Percentiles rank a stretch among this genome's conserved stretches.
Evolutionary conservation across 495 filamentous ascomycete genomes (phyloP).

Genomic region (Neurospora sp.): DNA sequence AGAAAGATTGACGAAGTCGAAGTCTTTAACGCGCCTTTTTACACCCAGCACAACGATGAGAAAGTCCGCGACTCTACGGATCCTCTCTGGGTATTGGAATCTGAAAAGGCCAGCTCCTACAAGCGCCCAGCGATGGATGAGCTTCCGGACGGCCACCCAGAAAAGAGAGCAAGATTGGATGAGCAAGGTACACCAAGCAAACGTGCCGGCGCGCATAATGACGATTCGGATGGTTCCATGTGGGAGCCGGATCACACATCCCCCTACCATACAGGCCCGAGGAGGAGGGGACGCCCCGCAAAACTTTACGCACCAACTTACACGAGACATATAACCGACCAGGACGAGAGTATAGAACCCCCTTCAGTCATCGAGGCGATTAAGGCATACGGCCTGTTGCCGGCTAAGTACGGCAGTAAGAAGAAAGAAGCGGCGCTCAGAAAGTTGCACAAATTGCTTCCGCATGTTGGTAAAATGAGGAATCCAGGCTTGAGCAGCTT

Average conservation of each 20-base stretch:
- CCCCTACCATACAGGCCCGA: neutral
- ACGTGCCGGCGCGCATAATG: neutral
- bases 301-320: neutral
- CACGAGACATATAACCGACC: neutral
- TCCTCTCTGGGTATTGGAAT: slow-evolving; percentile 10
- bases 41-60: slow-evolving; percentile 13
- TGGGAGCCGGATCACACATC: neutral
- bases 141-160: neutral
- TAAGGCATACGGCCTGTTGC: slow-evolving; percentile 20
- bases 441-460: slow-evolving; percentile 13
- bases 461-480: slow-evolving; percentile 13
- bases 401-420: slow-evolving; percentile 5
- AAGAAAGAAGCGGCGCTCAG: slow-evolving; percentile 8
- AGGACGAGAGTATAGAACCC: slow-evolving; percentile 3
- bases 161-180: slow-evolving; percentile 9
- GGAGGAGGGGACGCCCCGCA: neutral
- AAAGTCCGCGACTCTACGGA: slow-evolving; percentile 5
- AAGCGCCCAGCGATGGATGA: slow-evolving; percentile 12
- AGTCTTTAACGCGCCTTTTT: slow-evolving; percentile 27
- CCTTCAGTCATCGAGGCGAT: slow-evolving; percentile 21
- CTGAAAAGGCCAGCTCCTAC: slow-evolving; percentile 2
- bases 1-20: slow-evolving; percentile 24
- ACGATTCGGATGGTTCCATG: neutral
- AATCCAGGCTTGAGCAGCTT: slow-evolving; percentile 24
- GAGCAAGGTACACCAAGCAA: neutral